Evolutionary conservation across 768 basidiomycete species (phyloP), one percentile per base, ranked within the genome.

Genomic region (Austroboletus festivus): DNA sequence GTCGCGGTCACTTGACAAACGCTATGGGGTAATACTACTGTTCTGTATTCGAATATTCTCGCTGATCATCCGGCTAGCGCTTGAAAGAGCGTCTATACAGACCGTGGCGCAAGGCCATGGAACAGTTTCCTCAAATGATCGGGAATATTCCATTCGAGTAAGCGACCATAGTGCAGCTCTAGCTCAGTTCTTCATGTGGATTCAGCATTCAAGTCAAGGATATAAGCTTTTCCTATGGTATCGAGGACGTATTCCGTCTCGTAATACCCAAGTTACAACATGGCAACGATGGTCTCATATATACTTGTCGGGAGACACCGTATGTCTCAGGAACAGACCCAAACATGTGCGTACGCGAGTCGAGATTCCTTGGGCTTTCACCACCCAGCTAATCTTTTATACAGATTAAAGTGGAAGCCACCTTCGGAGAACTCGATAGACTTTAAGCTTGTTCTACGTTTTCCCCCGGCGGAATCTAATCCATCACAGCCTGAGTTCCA

Each of bases 371-470:
- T 41, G 4, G 20, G 15, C 4, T 10, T 22, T 43, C 30, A 39
- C 37, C 42, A 18, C 16, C 24, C 33, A 57, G 44, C n/a, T n/a
- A 30, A 51, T 52, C 11, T 26, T 20, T 54, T 40, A 16, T 28
- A 44, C 34, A 98, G 95, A 54, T 68, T 99, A 61, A 99, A 99
- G 69, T 99, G 96, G 96, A 99, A 99, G 68, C 93, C 94, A 1
- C 93, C 96, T 0, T 89, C 87, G 2, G 95, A 98, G 63, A 99
- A 99, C 65, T 94, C 93, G 2, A 86, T 98, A 59, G 96, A 99
- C 68, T 98, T 99, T 75, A 92, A 93, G 66, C 85, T 98, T 23
- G 80, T 93, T 42, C 73, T 99, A n/a, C 85, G 92, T 26, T 99
- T 98, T 65, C 93, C 95, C 1, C 81, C 92, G 1, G 66, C 70